A percentile compares a stretch with the other conserved stretches of the same genome.
Conservation (phyloP, 2,329 filamentous ascomycete genomes). For the Thelonectria rubi region DNA sequence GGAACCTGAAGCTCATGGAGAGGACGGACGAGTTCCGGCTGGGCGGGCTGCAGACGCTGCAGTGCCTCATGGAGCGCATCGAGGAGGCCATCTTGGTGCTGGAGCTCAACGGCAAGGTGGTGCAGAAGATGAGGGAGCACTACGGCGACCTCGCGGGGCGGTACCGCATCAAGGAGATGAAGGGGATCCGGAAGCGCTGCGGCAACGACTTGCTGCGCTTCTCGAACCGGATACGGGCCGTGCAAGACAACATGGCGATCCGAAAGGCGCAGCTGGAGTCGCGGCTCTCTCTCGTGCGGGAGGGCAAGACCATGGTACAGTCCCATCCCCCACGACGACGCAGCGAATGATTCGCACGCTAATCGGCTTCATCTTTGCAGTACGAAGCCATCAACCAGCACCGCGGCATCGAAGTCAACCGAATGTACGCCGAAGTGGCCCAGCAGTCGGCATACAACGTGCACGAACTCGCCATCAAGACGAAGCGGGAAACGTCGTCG, state of each 20-base stretch:
- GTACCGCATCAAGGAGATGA: slow-evolving; percentile 9
- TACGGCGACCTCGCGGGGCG: slow-evolving; percentile 19
- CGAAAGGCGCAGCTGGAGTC: slow-evolving; percentile 22
- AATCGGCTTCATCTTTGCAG: neutral
- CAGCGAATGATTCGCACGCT: neutral
- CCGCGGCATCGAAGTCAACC: slow-evolving; percentile 21
- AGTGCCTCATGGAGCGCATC: slow-evolving; percentile 18
- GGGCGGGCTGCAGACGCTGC: slow-evolving; percentile 15
- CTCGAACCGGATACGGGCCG: neutral
- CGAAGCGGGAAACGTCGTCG: slow-evolving; percentile 30
- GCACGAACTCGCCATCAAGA: slow-evolving; percentile 32
- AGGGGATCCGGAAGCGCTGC: neutral
- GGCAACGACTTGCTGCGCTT: neutral
- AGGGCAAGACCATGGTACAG: slow-evolving; percentile 27
- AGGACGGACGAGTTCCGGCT: slow-evolving; percentile 14
- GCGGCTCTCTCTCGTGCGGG: slow-evolving; percentile 10
- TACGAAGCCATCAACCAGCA: slow-evolving; percentile 29
- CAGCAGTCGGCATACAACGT: slow-evolving; percentile 26
- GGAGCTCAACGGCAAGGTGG: slow-evolving; percentile 26
- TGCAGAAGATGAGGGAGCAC: slow-evolving; percentile 25
- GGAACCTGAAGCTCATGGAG: slow-evolving; percentile 4
- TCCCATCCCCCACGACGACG: neutral
- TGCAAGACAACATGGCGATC: slow-evolving; percentile 21
- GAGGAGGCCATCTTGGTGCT: slow-evolving; percentile 26
- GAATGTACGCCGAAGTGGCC: slow-evolving; percentile 29